These are phyloP conservation scores for Saccharomyces pastorianus DNA, from an alignment of 1,139 yeast genomes.

Conservation along the genomic window DNA sequence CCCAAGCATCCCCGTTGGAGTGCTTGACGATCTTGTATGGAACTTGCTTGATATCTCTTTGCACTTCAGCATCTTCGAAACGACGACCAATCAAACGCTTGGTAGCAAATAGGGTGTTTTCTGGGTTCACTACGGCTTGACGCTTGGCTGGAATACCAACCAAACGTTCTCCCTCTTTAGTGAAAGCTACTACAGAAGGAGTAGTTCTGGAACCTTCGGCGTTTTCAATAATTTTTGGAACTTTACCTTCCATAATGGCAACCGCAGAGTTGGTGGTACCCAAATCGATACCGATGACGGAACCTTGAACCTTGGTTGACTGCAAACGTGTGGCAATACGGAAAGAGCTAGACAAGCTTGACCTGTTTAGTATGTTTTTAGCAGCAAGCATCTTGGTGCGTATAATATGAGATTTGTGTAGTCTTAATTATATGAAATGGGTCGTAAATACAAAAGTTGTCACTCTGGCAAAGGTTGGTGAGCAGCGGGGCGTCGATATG, in stretches of 20 bases:
- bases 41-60: conserved; percentile 73
- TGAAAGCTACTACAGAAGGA: conserved; percentile 83
- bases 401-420: background rate
- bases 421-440: background rate
- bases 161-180: conserved; percentile 76
- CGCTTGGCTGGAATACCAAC: conserved; percentile 94
- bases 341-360: conserved; percentile 14
- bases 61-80: conserved; percentile 66
- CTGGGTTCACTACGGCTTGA: conserved; percentile 78
- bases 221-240: conserved; percentile 85
- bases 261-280: conserved; percentile 93
- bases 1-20: conserved; percentile 72
- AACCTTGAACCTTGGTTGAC: conserved; percentile 52
- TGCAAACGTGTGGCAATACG: conserved; percentile 34
- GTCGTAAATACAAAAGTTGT: conserved; percentile 1
- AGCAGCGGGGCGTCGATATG: background rate
- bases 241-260: conserved; percentile 86
- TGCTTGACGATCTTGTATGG: conserved; percentile 58
- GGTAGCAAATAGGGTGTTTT: conserved; percentile 75
- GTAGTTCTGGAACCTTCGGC: conserved; percentile 96
- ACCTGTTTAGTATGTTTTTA: conserved; percentile 23
- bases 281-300: conserved; percentile 67
- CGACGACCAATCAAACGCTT: conserved; percentile 82
- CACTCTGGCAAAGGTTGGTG: background rate
- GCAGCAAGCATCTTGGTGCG: conserved; percentile 23